Base-by-base conservation (phyloP, 768 basidiomycete species). In the Russula brevipes region DNA sequence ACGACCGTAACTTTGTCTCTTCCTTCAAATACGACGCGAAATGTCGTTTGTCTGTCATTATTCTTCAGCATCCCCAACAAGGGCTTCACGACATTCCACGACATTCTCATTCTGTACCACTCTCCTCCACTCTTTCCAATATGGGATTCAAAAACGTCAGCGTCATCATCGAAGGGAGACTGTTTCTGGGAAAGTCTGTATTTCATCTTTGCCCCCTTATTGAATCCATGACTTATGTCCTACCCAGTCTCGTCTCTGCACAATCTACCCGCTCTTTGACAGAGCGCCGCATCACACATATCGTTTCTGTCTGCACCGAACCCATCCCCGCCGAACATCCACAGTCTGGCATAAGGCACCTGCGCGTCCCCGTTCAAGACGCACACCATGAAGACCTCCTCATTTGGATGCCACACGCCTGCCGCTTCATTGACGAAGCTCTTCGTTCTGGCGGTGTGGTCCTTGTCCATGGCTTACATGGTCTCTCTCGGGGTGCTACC, bases 141-240 rank as follows among this genome's bases (percentile, higher is more conserved):
- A 77, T 69, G 69, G 65, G 61, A 24, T 69, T 65, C 51, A 69
- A 63, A 47, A 69, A 69, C 50, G 67, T 89, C 74, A 81, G 86
- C 71, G 75, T 84, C 54, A 77, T 89, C 75, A 84, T 89, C 72
- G 80, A 82, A 56, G 80, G 80, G 72, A 81, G 76, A 72, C 80
- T 89, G 74, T 89, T 81, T 77, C 77, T 89, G 74, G 88, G 87
- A 78, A 89, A 88, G 88, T 89, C 65, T 74, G 87, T 84, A 66
- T 67, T 66, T 66, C 56, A 31, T n/a, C 44, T 45, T 46, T 24
- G 1, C 7, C 5, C 38, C 38, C 35, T 36, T 17, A n/a, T 38
- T 14, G 10, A 11, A 7, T 35, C 12, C 31, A 31, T 14, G 16
- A 7, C 36, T 19, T 17, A 30, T 7, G 33, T 51, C 44, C 7